Base-by-base conservation (phyloP, 208 protist species). In the Trypanosoma lewisi region DNA sequence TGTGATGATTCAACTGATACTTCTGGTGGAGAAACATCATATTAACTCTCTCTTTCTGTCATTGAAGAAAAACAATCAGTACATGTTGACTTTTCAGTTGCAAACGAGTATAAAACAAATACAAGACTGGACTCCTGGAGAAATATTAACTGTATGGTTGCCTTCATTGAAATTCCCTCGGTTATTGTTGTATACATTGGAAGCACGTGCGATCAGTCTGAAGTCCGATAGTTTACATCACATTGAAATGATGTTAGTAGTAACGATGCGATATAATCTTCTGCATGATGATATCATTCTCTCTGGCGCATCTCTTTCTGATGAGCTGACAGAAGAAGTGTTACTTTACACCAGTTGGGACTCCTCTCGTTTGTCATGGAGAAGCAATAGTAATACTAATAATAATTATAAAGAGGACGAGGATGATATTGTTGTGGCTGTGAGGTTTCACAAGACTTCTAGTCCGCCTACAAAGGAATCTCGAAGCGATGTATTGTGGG, bases 241-340 rank as follows among this genome's bases (percentile, higher is more conserved):
- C 30, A 63, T 72, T 25, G 49, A 64, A 41, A 60, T 81, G 51
- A 55, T 93, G 31, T 45, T 95, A 14, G 73, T 95, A 17, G 58
- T 92, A 31, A 75, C 82, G 50, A 65, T 74, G 68, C 78, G 77
- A 12, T 80, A 68, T n/a, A 78, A 75, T 36, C 75, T 95, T 25
- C 23, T 60, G 19, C 67, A 76, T 21, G 70, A 59, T 39, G 89
- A 95, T 57, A 75, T 93, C 11, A 53, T 91, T 19, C 77, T 92
- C 25, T 48, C 52, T 28, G 75, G 82, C 8, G 89, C 89, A 4
- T 51, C 48, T 8, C 78, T 82, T n/a, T 95, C 89, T 0, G 51
- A 59, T 2, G 51, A 50, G 21, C 66, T 95, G 44, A 67, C 77
- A 61, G 25, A 44, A 48, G 73, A 83, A 58, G 51, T 94, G 41